phyloP scores from a whole-genome alignment of 2,329 filamentous ascomycete genomes.

The Trichoderma gracile region DNA sequence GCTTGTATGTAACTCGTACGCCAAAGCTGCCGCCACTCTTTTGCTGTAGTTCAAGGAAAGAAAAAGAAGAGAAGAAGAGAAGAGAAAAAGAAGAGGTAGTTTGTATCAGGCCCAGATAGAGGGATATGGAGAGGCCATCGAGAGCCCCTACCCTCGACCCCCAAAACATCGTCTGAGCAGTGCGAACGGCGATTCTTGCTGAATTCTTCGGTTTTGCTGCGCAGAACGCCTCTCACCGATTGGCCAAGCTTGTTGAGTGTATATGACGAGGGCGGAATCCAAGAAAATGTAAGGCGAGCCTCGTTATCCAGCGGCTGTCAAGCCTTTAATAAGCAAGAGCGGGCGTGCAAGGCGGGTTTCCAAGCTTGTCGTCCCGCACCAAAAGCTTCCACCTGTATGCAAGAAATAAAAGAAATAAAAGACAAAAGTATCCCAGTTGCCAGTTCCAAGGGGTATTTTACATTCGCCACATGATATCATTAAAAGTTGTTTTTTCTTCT shows the following conservation, averaged over 20 bases:
- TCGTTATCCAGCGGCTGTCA: slow-evolving; percentile 27
- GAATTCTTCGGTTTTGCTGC: slow-evolving; percentile 27
- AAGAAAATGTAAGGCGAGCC: slow-evolving; percentile 10
- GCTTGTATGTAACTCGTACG: neutral
- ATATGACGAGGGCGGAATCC: slow-evolving; percentile 26
- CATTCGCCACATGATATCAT: slow-evolving; percentile 21
- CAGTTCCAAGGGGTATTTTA: slow-evolving; percentile 23
- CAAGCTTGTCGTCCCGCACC: neutral
- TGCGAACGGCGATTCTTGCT: slow-evolving; percentile 18
- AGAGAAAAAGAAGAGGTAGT: too few relatives aligned
- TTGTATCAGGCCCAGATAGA: too few relatives aligned
- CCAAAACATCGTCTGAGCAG: neutral
- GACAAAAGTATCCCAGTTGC: slow-evolving; percentile 16
- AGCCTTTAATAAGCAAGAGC: slow-evolving; percentile 26
- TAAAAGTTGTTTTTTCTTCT: slow-evolving; percentile 14
- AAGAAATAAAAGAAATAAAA: slow-evolving; percentile 10
- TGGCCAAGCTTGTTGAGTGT: slow-evolving; percentile 38
- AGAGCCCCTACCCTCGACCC: neutral
- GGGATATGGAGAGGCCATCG: too few relatives aligned
- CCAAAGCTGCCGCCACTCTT: slow-evolving; percentile 20
- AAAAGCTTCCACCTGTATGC: slow-evolving; percentile 28
- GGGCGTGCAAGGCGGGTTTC: neutral
- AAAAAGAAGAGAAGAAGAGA: neutral
- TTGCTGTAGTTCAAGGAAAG: neutral
- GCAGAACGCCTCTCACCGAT: slow-evolving; percentile 33